phyloP scores from a whole-genome alignment of 2,329 filamentous ascomycete species.

The Penicillium sp. region DNA sequence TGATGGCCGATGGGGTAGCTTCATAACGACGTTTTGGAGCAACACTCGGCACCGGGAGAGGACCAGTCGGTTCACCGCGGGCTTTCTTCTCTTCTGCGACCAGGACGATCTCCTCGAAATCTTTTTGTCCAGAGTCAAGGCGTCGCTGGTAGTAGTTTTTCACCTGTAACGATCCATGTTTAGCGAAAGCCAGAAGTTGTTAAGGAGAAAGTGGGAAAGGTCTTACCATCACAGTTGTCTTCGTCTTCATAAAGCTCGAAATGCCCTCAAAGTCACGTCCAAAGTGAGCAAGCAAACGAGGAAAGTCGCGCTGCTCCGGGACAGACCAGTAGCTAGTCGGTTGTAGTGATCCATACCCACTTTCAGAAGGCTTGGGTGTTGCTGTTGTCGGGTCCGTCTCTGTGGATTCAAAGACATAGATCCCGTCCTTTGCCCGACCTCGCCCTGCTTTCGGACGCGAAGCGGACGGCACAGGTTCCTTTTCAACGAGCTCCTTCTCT shows the following conservation, averaged over 20 bases:
- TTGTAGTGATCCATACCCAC: slow-evolving; percentile 35
- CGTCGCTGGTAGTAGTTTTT: slow-evolving; percentile 46
- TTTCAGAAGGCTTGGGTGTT: slow-evolving; percentile 21
- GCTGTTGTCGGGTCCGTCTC: slow-evolving; percentile 23
- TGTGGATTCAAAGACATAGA: slow-evolving; percentile 33
- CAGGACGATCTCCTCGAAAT: slow-evolving; percentile 40
- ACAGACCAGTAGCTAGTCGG: slow-evolving; percentile 50
- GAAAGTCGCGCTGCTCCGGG: slow-evolving; percentile 45
- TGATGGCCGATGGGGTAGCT: slow-evolving; percentile 37
- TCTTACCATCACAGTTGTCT: slow-evolving; percentile 48
- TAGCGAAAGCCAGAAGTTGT: not conserved
- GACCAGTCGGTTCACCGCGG: slow-evolving; percentile 40
- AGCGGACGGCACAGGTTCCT: slow-evolving; percentile 17
- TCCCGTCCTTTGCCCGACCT: slow-evolving; percentile 28
- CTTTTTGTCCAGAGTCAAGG: slow-evolving; percentile 39
- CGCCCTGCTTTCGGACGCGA: slow-evolving; percentile 26
- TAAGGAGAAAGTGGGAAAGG: not conserved
- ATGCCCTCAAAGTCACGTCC: slow-evolving; percentile 46
- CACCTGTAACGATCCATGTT: slow-evolving; percentile 30
- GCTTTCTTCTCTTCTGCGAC: slow-evolving; percentile 41
- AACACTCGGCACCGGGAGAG: slow-evolving; percentile 39
- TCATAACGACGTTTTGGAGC: slow-evolving; percentile 46
- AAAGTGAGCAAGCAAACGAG: slow-evolving; percentile 41
- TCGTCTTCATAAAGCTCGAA: slow-evolving; percentile 47
- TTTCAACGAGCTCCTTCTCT: slow-evolving; percentile 24